Evolutionary conservation across 306 rosid species (phyloP).

Genomic region (Fragaria nilgerrensis): DNA sequence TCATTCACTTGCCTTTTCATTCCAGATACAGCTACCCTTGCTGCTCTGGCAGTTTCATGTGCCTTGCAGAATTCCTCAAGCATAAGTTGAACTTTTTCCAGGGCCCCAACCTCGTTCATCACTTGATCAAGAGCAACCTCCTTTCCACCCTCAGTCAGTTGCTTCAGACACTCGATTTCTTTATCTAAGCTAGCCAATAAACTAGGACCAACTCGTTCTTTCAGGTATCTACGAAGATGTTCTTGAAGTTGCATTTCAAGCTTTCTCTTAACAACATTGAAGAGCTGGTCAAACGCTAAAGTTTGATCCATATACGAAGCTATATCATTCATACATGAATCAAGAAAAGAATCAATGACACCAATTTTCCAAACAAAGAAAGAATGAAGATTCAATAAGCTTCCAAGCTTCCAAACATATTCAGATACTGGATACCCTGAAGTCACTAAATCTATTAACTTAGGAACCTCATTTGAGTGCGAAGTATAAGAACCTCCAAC

Average conservation of each 20-base stretch:
- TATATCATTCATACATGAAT: conserved; percentile 76
- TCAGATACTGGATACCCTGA: conserved; percentile 81
- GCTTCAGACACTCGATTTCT: conserved; percentile 68
- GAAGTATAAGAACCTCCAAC: conserved; percentile 46
- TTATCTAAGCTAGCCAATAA: conserved; percentile 67
- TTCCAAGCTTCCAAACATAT: conserved; percentile 73
- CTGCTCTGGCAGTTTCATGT: conserved; percentile 95
- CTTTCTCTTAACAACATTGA: conserved; percentile 72
- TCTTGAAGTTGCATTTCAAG: conserved; percentile 84
- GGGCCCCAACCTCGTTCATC: conserved; percentile 55
- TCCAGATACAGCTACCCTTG: conserved; percentile 72
- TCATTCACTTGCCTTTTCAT: conserved; percentile 72
- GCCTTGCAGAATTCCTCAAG: conserved; percentile 88
- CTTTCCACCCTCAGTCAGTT: conserved; percentile 50
- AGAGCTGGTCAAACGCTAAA: conserved; percentile 83
- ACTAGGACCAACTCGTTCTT: conserved; percentile 69
- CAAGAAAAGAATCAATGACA: conserved; percentile 82
- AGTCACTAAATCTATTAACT: conserved; percentile 55
- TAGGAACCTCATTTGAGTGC: conserved; percentile 44
- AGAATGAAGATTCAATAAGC: conserved; percentile 57
- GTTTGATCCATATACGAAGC: conserved; percentile 87
- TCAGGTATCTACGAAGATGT: conserved; percentile 61
- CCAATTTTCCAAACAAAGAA: conserved; percentile 89
- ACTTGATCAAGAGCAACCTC: conserved; percentile 50
- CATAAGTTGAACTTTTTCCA: conserved; percentile 60